Evolutionary conservation across 129 eudicot species (phyloP), one percentile per base, ranked within the genome.

Genomic region (Saposhnikovia divaricata): DNA sequence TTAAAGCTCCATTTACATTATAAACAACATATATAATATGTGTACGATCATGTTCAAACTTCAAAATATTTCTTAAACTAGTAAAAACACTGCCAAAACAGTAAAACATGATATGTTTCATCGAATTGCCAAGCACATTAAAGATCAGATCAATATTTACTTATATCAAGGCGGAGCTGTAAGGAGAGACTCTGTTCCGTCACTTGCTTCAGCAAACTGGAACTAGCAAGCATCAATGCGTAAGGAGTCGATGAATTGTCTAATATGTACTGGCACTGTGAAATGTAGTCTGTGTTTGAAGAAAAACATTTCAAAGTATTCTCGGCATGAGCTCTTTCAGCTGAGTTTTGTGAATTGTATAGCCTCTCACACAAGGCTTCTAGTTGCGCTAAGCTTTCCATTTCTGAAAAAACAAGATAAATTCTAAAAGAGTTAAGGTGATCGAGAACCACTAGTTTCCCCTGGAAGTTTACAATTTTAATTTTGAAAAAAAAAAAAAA

Each of bases 181-280:
- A 90, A 86, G 70, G 96, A 88, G 80, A 95, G 94, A n/a, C 90
- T 84, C 66, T 95, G 96, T 80, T 95, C 98, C 6, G 98, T 95
- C 83, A 95, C 98, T 95, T 95, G 98, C 91, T 95, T 95, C 97
- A 95, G 80, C 84, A 95, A 87, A 87, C 98, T 95, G 43, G 98
- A 95, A 87, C 98, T 92, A 79, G 98, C 98, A 83, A 95, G 89
- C 97, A 95, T 95, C 90, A 95, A 88, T 12, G 98, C 98, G 46
- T 95, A 95, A 51, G 98, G 97, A 82, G 97, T 92, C 75, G 83
- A 90, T 71, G 98, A 96, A 87, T 95, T 92, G 82, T 95, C 98
- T 87, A 95, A 78, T 77, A 95, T 95, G 88, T 87, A 95, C 82
- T 95, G 98, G 86, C 98, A 95, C 76, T 92, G 98, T 9, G 97